These are phyloP conservation scores for Vararia minispora DNA, from an alignment of 768 basidiomycete genomes.

Conservation along the genomic window DNA sequence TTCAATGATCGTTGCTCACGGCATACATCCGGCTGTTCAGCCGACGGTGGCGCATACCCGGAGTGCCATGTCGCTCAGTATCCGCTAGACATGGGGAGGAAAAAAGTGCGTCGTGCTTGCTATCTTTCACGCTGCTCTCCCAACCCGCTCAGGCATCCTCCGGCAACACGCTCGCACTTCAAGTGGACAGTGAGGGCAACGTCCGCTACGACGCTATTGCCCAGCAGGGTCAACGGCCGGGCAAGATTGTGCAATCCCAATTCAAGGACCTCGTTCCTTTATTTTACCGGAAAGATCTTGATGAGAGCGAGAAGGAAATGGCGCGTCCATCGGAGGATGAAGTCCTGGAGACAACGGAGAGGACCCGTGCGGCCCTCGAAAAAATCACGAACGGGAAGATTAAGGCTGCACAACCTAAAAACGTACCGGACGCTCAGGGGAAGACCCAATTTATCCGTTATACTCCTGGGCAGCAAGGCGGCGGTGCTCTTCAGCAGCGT, in stretches of 20 bases:
- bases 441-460: slow-evolving; percentile 91
- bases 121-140: slow-evolving; percentile 1
- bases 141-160: slow-evolving; percentile 55
- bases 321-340: slow-evolving; percentile 93
- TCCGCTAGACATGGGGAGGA: slow-evolving; percentile 88
- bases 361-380: slow-evolving; percentile 84
- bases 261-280: slow-evolving; percentile 98
- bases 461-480: slow-evolving; percentile 85
- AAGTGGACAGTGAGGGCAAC: slow-evolving; percentile 94
- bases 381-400: slow-evolving; percentile 93
- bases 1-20: slow-evolving; percentile 5
- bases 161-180: slow-evolving; percentile 91
- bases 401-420: slow-evolving; percentile 96
- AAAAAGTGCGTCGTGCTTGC: slow-evolving; percentile 53
- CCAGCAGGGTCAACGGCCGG: slow-evolving; percentile 83
- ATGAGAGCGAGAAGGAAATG: slow-evolving; percentile 62
- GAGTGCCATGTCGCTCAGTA: slow-evolving; percentile 98
- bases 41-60: slow-evolving; percentile 81
- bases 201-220: slow-evolving; percentile 97
- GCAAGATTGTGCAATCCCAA: slow-evolving; percentile 83
- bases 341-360: slow-evolving; percentile 82
- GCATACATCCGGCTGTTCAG: slow-evolving; percentile 29
- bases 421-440: slow-evolving; percentile 76
- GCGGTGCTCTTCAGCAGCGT: slow-evolving; percentile 72
- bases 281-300: slow-evolving; percentile 77